Evolutionary conservation across 257 asterid genomes (phyloP).

Genomic region (Petunia axillaris): DNA sequence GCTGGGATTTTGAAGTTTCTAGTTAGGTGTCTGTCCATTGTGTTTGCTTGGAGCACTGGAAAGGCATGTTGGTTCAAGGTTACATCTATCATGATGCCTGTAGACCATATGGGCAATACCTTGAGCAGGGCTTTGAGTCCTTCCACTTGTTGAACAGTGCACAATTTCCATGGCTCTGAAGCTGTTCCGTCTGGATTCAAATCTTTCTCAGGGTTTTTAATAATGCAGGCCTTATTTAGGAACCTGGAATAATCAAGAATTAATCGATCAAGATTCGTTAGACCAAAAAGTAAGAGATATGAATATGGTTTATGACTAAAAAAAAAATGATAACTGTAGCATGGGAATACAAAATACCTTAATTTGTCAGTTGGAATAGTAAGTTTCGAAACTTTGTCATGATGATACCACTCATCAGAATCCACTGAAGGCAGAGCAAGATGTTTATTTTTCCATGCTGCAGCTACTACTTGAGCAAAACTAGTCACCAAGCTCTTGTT

Average conservation of each 20-base stretch:
- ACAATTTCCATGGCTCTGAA: slow-evolving; percentile 52
- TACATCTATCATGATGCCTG: slow-evolving; percentile 59
- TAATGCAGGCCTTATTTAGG: slow-evolving; percentile 61
- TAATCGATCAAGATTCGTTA: no score
- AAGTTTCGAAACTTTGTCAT: slow-evolving; percentile 38
- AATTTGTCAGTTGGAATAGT: slow-evolving; percentile 44
- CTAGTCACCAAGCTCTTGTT: slow-evolving; percentile 61
- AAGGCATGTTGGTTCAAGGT: slow-evolving; percentile 61
- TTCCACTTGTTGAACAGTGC: slow-evolving; percentile 71
- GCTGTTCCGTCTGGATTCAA: slow-evolving; percentile 50
- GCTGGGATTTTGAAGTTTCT: slow-evolving; percentile 62
- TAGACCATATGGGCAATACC: slow-evolving; percentile 76
- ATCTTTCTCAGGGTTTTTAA: slow-evolving; percentile 45
- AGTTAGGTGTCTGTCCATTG: slow-evolving; percentile 50
- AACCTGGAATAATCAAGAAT: slow-evolving; percentile 27
- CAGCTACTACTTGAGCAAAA: slow-evolving; percentile 51
- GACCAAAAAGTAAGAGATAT: no score
- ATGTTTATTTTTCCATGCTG: slow-evolving; percentile 56
- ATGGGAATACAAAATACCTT: slow-evolving; percentile 39
- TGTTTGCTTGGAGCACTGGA: slow-evolving; percentile 63
- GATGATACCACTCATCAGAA: slow-evolving; percentile 38
- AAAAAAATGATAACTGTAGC: no score
- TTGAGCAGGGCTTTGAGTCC: slow-evolving; percentile 59
- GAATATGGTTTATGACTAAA: no score
- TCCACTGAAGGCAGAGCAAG: slow-evolving; percentile 31